A percentile compares a stretch with the other conserved stretches of the same genome.
These are phyloP conservation scores for Stephania japonica DNA, from an alignment of 164 flowering plant genomes.

Conservation along the genomic window DNA sequence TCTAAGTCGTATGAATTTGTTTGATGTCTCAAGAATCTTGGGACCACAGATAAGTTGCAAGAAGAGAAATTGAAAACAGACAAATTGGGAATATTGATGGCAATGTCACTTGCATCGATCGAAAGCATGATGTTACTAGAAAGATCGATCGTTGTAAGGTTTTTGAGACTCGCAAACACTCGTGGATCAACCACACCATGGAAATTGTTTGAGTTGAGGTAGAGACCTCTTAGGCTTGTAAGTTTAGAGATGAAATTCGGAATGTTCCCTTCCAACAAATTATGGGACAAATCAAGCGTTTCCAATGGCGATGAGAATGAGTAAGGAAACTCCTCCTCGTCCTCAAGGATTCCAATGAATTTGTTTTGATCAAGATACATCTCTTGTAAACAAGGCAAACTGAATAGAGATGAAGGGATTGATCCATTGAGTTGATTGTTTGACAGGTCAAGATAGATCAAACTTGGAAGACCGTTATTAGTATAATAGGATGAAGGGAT, in stretches of 20 bases:
- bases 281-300: not conserved
- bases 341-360: not conserved
- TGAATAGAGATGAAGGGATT: not conserved
- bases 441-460: no score
- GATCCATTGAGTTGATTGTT: not conserved
- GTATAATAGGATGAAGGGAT: conserved; percentile 10
- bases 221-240: not conserved
- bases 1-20: not conserved
- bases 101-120: not conserved
- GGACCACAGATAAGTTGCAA: not conserved
- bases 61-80: not conserved
- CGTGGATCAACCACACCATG: not conserved
- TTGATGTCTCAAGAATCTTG: not conserved
- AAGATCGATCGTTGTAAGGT: not conserved
- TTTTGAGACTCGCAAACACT: not conserved
- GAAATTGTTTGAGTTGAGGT: not conserved
- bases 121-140: not conserved
- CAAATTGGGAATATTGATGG: not conserved
- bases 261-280: not conserved
- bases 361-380: not conserved
- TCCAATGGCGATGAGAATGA: not conserved
- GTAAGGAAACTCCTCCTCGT: not conserved
- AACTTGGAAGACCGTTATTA: no score
- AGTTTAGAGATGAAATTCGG: not conserved
- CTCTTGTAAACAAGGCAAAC: not conserved